Evolutionary conservation across 2,329 filamentous ascomycete genomes (phyloP), one percentile per base, ranked within the genome.

Genomic region (Fusarium oxysporum): DNA sequence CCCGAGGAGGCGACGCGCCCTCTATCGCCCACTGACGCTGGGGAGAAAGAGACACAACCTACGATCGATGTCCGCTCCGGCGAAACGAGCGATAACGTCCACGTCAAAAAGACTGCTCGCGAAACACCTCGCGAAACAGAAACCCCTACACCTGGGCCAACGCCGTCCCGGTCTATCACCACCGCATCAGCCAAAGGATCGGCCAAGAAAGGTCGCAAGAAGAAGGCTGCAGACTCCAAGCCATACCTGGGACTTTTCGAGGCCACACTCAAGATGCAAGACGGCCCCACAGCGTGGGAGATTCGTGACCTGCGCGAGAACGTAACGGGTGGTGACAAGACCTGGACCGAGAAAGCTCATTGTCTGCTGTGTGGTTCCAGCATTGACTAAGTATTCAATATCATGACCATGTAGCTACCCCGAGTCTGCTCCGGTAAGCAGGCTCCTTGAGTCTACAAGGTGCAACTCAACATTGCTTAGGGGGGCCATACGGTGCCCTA

Each of bases 241-340:
- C 86, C 86, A 5, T 90, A 88, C 76, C 80, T 85, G 44, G 86
- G 85, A 0, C 78, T 87, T 9, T 90, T 90, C 62, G 82, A 87
- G 54, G 88, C 86, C 7, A 81, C 79, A 5, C 80, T 90, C 30
- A 82, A 82, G 68, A 85, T 86, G 76, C 84, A 85, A 43, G 79
- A 81, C 7, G 85, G 83, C 7, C 85, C 86, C 23, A 85, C 87
- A 1, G 78, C 83, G 28, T 83, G 89, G 56, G 85, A 88, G 70
- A 85, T 90, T 56, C 83, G 78, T 32, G 88, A 90, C 71, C 78
- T 89, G 50, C 83, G 88, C 51, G 76, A 83, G 35, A 81, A 82
- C 14, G 80, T 89, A 11, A 77, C 78, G 5, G 86, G 84, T 14
- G 87, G 87, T 5, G 84, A 85, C 37, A 88, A 86, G 78, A 81